Evolutionary conservation across 257 asterid species (phyloP).

Genomic region (Echium plantagineum): DNA sequence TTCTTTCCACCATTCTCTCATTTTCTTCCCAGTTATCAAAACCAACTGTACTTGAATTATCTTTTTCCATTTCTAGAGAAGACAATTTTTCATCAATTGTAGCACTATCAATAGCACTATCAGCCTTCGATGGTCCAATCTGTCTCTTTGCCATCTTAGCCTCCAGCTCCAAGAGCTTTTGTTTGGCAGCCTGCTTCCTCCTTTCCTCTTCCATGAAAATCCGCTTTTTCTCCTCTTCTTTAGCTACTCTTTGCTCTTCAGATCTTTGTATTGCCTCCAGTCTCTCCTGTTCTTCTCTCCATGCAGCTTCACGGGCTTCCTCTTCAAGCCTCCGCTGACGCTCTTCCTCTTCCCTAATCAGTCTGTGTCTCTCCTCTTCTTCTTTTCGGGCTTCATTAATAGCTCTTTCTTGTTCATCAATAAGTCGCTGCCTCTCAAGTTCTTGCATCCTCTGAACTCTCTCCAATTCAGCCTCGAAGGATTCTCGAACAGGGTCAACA

Average conservation of each 20-base stretch:
- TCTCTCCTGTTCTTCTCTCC: conserved; percentile 87
- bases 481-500: conserved; percentile 88
- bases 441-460: conserved; percentile 96
- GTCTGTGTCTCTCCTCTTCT: conserved; percentile 74
- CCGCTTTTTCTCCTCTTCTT: conserved; percentile 81
- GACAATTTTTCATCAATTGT: conserved; percentile 38
- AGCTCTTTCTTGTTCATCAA: conserved; percentile 90
- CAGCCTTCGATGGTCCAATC: conserved; percentile 35
- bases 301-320: conserved; percentile 86
- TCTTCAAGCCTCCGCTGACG: conserved; percentile 51
- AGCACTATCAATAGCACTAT: conserved; percentile 19
- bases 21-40: conserved; percentile 80
- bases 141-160: conserved; percentile 80
- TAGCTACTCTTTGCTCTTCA: conserved; percentile 66
- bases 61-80: conserved; percentile 32
- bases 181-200: conserved; percentile 87
- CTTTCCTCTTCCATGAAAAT: conserved; percentile 77
- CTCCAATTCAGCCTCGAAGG: conserved; percentile 97
- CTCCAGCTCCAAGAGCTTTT: conserved; percentile 81
- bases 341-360: conserved; percentile 81
- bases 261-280: conserved; percentile 64
- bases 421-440: conserved; percentile 66
- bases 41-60: conserved; percentile 29
- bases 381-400: conserved; percentile 72
- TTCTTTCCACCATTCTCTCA: conserved; percentile 70